phyloP scores from a whole-genome alignment of 768 basidiomycete species.

The Xerocomus spinulosus region DNA sequence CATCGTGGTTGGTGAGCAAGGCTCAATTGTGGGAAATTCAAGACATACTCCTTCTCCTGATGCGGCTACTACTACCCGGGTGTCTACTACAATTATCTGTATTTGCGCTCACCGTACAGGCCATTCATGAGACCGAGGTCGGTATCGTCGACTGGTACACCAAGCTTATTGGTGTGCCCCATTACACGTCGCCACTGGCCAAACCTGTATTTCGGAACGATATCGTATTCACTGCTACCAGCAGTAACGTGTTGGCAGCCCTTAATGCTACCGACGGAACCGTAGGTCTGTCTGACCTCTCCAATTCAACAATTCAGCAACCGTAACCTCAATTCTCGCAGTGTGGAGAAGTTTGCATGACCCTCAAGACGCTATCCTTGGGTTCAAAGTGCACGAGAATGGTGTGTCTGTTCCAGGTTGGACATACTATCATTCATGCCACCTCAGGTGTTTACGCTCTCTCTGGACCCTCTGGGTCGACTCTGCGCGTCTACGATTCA shows the following conservation, averaged over 20 bases:
- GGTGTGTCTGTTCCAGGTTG: slow-evolving; percentile 38
- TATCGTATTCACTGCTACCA: slow-evolving; percentile 61
- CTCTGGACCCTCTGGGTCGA: slow-evolving; percentile 71
- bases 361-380: slow-evolving; percentile 60
- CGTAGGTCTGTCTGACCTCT: slow-evolving; percentile 46
- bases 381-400: slow-evolving; percentile 53
- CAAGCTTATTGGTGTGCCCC: slow-evolving; percentile 67
- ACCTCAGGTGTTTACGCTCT: slow-evolving; percentile 61
- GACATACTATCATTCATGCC: neutral
- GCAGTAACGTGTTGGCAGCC: slow-evolving; percentile 74
- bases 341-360: slow-evolving; percentile 82
- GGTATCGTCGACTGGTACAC: slow-evolving; percentile 89
- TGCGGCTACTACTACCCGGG: slow-evolving; percentile 16
- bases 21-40: slow-evolving; percentile 16
- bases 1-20: slow-evolving; percentile 20
- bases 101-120: slow-evolving; percentile 31
- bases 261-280: slow-evolving; percentile 63
- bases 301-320: slow-evolving; percentile 2
- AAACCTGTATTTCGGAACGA: slow-evolving; percentile 60
- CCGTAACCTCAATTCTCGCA: slow-evolving; percentile 24
- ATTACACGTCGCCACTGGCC: slow-evolving; percentile 43
- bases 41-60: no score
- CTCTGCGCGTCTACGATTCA: slow-evolving; percentile 62
- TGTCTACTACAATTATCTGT: slow-evolving; percentile 16
- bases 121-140: slow-evolving; percentile 69